Evolutionary conservation across 148 eudicot genomes (phyloP).

Genomic region (Rhododendron kiyosumense): DNA sequence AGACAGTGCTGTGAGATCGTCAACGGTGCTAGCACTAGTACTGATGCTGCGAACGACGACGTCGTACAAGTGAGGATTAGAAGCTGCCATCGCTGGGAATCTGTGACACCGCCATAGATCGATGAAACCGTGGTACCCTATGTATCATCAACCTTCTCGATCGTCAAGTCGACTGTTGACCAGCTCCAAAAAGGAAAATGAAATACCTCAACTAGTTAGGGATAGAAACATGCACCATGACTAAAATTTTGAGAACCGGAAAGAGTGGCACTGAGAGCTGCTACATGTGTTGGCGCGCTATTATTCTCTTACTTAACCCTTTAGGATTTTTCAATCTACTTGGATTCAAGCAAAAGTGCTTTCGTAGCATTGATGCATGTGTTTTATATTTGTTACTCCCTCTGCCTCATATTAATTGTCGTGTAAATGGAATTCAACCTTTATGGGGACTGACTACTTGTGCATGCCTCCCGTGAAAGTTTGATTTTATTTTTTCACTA

Average conservation of each 20-base stretch:
- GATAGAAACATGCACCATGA: background rate
- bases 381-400: too few species aligned
- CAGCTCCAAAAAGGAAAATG: background rate
- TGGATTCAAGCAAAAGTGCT: background rate
- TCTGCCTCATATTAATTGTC: too few species aligned
- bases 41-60: constrained; percentile 8
- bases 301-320: background rate
- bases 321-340: background rate
- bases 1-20: constrained; percentile 42
- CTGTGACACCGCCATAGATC: constrained; percentile 30
- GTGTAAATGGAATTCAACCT: too few species aligned
- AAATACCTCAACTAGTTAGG: background rate
- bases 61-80: constrained; percentile 26
- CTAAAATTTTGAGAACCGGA: background rate
- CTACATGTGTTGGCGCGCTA: background rate
- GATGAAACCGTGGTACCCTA: background rate
- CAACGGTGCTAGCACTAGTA: background rate
- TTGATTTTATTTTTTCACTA: background rate
- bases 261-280: background rate
- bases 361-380: background rate
- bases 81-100: constrained; percentile 32
- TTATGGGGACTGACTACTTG: background rate
- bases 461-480: background rate
- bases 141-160: background rate
- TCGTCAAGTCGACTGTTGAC: background rate